These are phyloP conservation scores for Telfairia occidentalis DNA, from an alignment of 331 rosid genomes.

Conservation along the genomic window DNA sequence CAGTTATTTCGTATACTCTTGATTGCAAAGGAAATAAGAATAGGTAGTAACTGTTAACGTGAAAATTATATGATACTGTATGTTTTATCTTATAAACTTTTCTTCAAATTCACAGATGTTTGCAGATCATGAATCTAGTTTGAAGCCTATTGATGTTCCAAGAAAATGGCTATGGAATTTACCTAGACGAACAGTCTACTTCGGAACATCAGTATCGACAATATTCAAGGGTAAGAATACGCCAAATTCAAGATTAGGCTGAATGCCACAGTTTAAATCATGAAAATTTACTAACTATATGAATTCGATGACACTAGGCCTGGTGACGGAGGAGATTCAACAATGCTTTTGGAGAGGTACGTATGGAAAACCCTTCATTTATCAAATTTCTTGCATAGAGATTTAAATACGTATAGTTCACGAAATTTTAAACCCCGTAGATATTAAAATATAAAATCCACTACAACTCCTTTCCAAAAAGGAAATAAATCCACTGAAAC, in stretches of 20 bases:
- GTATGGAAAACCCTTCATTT: constrained; percentile 9
- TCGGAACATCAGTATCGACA: constrained; percentile 78
- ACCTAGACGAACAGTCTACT: constrained; percentile 71
- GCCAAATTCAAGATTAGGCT: neutral
- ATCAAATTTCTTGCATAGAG: neutral
- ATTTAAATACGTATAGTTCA: neutral
- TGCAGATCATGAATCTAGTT: constrained; percentile 78
- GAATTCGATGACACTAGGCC: constrained; percentile 29
- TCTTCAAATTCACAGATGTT: constrained; percentile 50
- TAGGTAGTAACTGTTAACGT: too few species aligned
- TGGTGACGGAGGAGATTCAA: constrained; percentile 73
- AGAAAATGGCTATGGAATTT: constrained; percentile 88
- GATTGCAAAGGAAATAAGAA: neutral
- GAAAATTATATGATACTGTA: neutral
- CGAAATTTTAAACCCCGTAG: neutral
- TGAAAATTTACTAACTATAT: neutral
- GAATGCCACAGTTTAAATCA: neutral
- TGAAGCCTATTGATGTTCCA: constrained; percentile 63
- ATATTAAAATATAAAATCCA: neutral
- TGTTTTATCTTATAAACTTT: neutral
- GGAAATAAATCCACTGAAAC: too few species aligned
- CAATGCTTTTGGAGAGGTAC: constrained; percentile 97
- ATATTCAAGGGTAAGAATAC: constrained; percentile 57
- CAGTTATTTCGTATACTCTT: neutral
- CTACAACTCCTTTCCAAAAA: too few species aligned